Conservation (phyloP, 345 rosid species). For the Bretschneidera sinensis region DNA sequence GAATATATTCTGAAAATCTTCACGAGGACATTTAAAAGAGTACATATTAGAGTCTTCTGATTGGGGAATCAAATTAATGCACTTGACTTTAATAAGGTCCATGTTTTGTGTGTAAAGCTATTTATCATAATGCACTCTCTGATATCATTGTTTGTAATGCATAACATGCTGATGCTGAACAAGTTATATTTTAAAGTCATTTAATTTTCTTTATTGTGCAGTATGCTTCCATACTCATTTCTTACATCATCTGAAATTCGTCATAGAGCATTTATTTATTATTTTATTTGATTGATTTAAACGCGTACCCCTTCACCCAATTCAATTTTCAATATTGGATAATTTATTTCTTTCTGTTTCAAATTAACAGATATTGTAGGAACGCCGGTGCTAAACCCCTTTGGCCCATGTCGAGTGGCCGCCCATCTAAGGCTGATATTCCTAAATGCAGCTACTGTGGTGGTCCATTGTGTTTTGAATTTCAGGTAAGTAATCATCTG, state of each 20-base stretch:
- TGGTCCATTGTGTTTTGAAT: constrained; percentile 59
- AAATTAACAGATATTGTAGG: constrained; percentile 40
- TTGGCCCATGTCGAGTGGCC: constrained; percentile 76
- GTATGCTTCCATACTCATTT: no score
- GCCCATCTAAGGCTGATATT: constrained; percentile 50
- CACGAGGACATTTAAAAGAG: no score
- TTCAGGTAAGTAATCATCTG: constrained; percentile 55
- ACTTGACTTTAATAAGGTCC: neutral
- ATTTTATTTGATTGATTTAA: neutral
- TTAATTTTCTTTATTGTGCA: no score
- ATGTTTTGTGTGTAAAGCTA: neutral
- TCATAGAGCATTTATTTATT: neutral
- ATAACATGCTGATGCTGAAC: neutral
- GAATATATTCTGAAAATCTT: neutral
- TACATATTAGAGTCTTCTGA: neutral
- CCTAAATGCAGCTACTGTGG: constrained; percentile 78
- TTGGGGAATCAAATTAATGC: neutral
- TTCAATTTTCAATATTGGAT: neutral
- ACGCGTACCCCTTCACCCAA: neutral
- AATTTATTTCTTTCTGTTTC: neutral
- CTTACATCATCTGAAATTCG: neutral
- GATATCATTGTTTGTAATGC: no score
- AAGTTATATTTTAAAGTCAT: neutral
- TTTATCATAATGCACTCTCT: no score
- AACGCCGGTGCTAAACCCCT: constrained; percentile 50